Evolutionary conservation across 805 yeast species (phyloP).

Genomic region (Clavispora fructus): DNA sequence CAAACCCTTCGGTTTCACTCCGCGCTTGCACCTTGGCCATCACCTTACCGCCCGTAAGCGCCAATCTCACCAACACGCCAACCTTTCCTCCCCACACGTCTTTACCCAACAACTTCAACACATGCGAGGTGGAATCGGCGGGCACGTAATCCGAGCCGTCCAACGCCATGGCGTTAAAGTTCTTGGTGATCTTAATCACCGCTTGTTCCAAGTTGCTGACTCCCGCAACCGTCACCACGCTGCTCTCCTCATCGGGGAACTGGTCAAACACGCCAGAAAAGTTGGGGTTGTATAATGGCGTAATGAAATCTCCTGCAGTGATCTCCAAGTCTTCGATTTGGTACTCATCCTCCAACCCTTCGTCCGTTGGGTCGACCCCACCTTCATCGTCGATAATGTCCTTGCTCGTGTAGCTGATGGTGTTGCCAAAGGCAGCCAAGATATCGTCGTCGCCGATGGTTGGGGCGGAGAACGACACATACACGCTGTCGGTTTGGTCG

Average conservation of each 20-base stretch:
- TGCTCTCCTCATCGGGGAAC: conserved; percentile 53
- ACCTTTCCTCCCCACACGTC: conserved; percentile 57
- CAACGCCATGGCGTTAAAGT: conserved; percentile 53
- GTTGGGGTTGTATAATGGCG: conserved; percentile 72
- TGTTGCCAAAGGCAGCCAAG: conserved; percentile 52
- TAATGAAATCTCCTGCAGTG: conserved; percentile 74
- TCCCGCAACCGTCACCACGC: conserved; percentile 60
- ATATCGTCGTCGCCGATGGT: conserved; percentile 36
- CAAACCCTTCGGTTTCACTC: conserved; percentile 37
- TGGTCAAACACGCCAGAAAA: conserved; percentile 73
- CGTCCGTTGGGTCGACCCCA: conserved; percentile 58
- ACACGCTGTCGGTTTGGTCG: conserved; percentile 64
- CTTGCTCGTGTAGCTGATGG: conserved; percentile 67
- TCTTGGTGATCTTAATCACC: conserved; percentile 46
- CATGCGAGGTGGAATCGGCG: conserved; percentile 56
- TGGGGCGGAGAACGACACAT: conserved; percentile 68
- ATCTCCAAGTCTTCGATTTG: conserved; percentile 77
- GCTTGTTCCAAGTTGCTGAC: conserved; percentile 31
- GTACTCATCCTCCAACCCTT: conserved; percentile 91
- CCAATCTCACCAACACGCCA: conserved; percentile 46
- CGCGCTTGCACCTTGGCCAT: conserved; percentile 53
- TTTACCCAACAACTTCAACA: conserved; percentile 79
- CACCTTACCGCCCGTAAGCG: conserved; percentile 50
- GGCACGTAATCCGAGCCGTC: conserved; percentile 68
- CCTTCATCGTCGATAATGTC: conserved; percentile 75